Base-by-base conservation (phyloP, 2,329 filamentous ascomycete species). In the Aspergillus jensenii region DNA sequence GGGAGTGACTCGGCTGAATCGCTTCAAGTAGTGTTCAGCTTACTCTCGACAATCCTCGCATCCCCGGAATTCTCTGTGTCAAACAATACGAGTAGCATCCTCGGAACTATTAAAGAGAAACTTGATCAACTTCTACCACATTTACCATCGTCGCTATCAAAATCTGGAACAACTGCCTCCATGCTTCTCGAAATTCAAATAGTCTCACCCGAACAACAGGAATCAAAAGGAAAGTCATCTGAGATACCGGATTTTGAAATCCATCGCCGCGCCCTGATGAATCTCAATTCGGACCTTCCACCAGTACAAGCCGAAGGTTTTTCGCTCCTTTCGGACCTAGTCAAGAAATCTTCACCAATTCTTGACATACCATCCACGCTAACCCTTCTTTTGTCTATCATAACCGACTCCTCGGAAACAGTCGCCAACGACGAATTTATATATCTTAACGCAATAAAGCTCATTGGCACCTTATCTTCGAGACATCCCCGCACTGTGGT, bases 271-370 rank as follows among this genome's bases (percentile, higher is more conserved):
- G 76, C 75, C 14, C 59, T 79, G n/a, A 64, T 64, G 21, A 73
- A 75, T 55, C 68, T 79, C 41, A 73, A 70, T 37, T 78, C 76
- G 3, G 63, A 73, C 14, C 64, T 78, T 12, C 73, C 74, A 4
- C 76, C 76, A 1, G 71, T 78, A 1, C 76, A 78, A 59, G 76
- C 74, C 27, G 76, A 79, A 59, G 76, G 76, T 15, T 75, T 79
- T 43, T 74, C 74, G 1, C 64, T 77, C 3, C 62, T 78, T 3
- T 75, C 74, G 5, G 65, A 71, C 23, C 61, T 79, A 3, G 70
- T 79, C 59, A 67, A 66, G n/a, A 73, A 73, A 50, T 68, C 72
- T 1, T 79, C 76, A 0, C 76, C 76, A 0, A 68, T 79, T 6
- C 70, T 79, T 35, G 76, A 78, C 51, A 76, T 79, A 27, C 74